Conservation (phyloP, 257 asterid species). For the Jasminum sambac region DNA sequence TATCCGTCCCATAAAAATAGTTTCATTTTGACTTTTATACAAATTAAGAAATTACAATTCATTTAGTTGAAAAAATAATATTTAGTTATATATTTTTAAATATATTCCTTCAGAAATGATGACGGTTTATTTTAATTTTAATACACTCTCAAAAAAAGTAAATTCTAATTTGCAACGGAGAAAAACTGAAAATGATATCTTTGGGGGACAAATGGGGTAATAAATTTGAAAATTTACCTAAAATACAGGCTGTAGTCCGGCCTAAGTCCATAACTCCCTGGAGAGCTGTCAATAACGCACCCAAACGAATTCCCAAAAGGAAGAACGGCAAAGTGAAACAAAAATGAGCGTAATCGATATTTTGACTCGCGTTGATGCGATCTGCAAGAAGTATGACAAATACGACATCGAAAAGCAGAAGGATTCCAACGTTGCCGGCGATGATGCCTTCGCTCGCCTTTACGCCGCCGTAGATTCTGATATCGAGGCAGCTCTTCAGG, state of each 20-base stretch:
- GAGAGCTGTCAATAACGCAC: neutral
- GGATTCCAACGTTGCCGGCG: conserved; percentile 84
- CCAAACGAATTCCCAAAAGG: neutral
- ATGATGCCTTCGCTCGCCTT: conserved; percentile 92
- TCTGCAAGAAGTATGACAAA: conserved; percentile 94
- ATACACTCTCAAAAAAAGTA: no score
- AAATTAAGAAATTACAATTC: no score
- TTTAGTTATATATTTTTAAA: no score
- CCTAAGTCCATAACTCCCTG: neutral
- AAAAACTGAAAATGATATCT: no score
- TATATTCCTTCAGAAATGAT: no score
- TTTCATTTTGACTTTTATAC: no score
- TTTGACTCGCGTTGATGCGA: conserved; percentile 88
- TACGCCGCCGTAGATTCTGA: conserved; percentile 78
- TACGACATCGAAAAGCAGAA: conserved; percentile 72
- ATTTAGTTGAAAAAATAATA: no score
- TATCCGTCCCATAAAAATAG: no score
- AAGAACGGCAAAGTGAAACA: neutral
- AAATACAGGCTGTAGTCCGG: neutral
- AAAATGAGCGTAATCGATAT: conserved; percentile 90
- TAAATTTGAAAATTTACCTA: no score
- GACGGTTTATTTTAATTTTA: no score
- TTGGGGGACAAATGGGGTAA: no score
- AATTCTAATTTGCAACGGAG: no score
- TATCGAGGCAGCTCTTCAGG: conserved; percentile 87